Evolutionary conservation across 2,329 filamentous ascomycete genomes (phyloP).

Genomic region (Pseudogymnoascus verrucosus): DNA sequence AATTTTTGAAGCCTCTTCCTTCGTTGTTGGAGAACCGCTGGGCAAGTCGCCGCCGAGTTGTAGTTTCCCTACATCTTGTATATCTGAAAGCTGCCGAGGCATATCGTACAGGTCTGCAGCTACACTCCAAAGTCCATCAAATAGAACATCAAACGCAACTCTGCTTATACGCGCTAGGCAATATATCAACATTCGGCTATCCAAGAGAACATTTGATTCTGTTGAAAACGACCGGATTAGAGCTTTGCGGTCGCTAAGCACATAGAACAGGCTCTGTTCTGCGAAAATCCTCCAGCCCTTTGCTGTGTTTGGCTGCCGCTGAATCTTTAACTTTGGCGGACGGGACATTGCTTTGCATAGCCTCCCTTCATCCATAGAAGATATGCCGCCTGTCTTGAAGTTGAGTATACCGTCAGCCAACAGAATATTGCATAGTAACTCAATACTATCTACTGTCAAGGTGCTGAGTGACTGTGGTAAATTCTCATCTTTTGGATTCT

Average conservation of each 20-base stretch:
- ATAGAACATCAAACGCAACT: slow-evolving; percentile 48
- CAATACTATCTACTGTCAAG: neutral
- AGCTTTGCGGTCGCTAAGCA: slow-evolving; percentile 49
- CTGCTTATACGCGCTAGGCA: slow-evolving; percentile 53
- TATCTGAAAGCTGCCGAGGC: slow-evolving; percentile 33
- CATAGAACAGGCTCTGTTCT: slow-evolving; percentile 56
- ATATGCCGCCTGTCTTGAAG: neutral
- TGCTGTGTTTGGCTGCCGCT: neutral
- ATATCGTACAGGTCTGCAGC: slow-evolving; percentile 50
- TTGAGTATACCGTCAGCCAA: neutral
- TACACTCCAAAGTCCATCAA: slow-evolving; percentile 58
- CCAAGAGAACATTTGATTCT: slow-evolving; percentile 41
- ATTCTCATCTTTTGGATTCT: neutral
- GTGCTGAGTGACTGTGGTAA: neutral
- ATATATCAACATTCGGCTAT: slow-evolving; percentile 56
- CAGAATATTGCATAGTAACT: neutral
- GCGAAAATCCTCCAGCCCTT: slow-evolving; percentile 51
- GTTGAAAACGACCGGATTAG: slow-evolving; percentile 50
- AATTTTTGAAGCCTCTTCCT: slow-evolving; percentile 23
- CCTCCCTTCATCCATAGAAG: neutral
- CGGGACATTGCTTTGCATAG: neutral
- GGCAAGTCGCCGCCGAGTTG: slow-evolving; percentile 15
- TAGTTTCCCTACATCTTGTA: slow-evolving; percentile 9
- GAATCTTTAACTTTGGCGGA: neutral
- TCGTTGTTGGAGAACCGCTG: slow-evolving; percentile 16